Conservation (phyloP, 1,284 basidiomycete genomes). For the Takashimella tepidaria region DNA sequence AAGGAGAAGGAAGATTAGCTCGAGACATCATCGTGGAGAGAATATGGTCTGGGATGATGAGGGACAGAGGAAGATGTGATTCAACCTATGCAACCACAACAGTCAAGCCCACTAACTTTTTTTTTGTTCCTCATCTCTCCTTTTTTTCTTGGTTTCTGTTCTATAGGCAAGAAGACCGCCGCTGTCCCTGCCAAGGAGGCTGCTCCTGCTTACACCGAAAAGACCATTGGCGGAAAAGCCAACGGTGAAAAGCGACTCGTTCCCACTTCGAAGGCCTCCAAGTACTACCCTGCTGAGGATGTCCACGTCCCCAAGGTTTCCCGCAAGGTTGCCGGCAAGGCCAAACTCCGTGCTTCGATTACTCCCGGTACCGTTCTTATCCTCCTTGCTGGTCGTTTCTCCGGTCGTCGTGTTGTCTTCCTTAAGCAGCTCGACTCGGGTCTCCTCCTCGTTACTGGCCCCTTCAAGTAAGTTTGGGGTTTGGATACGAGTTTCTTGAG, state of each 20-base stretch:
- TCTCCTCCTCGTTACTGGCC: conserved; percentile 91
- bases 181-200: conserved; percentile 59
- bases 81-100: too few species aligned
- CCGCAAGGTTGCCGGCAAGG: conserved; percentile 69
- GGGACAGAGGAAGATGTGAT: too few species aligned
- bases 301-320: conserved; percentile 82
- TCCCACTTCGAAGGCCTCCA: conserved; percentile 77
- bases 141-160: too few species aligned
- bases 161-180: conserved; percentile 65
- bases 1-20: too few species aligned
- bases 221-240: conserved; percentile 79
- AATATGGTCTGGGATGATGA: too few species aligned
- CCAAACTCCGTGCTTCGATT: conserved; percentile 80
- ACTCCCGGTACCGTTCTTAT: conserved; percentile 94
- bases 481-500: too few species aligned
- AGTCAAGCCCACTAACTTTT: too few species aligned
- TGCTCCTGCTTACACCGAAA: conserved; percentile 61
- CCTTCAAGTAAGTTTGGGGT: conserved; percentile 64
- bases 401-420: conserved; percentile 97
- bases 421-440: conserved; percentile 94
- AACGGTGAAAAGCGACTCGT: conserved; percentile 83
- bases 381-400: conserved; percentile 94
- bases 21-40: too few species aligned
- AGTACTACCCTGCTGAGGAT: conserved; percentile 97
- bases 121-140: too few species aligned